These are phyloP conservation scores for Astrephomene gubernaculifera DNA, from an alignment of 139 green algal species.

Conservation along the genomic window DNA sequence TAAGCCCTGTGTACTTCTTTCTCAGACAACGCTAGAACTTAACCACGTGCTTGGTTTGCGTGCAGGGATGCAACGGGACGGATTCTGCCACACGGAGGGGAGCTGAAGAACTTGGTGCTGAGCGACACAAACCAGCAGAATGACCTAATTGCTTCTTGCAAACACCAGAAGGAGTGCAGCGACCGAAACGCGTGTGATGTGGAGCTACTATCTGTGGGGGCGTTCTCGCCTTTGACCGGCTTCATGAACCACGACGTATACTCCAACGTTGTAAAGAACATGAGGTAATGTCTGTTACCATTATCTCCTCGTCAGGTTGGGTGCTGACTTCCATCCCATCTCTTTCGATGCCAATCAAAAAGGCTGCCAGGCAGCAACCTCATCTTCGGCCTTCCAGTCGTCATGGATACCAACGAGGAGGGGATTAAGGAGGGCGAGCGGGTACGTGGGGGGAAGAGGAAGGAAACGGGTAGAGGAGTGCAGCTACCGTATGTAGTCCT, in stretches of 20 bases:
- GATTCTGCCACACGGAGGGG: slow-evolving; percentile 81
- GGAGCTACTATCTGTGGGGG: slow-evolving; percentile 89
- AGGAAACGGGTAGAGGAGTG: background rate
- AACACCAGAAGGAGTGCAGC: slow-evolving; percentile 70
- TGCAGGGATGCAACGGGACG: slow-evolving; percentile 53
- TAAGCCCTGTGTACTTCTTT: no score
- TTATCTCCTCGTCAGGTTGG: no score
- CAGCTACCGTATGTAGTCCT: no score
- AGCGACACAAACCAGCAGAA: slow-evolving; percentile 51
- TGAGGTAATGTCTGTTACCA: slow-evolving; percentile 60
- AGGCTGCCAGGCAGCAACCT: slow-evolving; percentile 74
- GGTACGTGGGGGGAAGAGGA: slow-evolving; percentile 36
- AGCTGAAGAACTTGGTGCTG: slow-evolving; percentile 82
- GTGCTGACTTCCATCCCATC: no score
- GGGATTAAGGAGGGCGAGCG: slow-evolving; percentile 76
- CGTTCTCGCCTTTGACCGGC: slow-evolving; percentile 89
- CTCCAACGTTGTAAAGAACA: slow-evolving; percentile 80
- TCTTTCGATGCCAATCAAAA: slow-evolving; percentile 14
- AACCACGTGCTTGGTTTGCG: no score
- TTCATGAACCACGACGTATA: slow-evolving; percentile 92
- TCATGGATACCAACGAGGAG: slow-evolving; percentile 89
- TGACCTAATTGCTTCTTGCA: slow-evolving; percentile 57
- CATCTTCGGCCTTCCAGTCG: slow-evolving; percentile 90
- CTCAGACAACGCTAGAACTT: no score
- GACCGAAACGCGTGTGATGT: slow-evolving; percentile 94